Percentiles rank a stretch among this genome's conserved stretches.
These are phyloP conservation scores for Oryza meyeriana DNA, from an alignment of 176 grass and related monocot species.

Conservation along the genomic window DNA sequence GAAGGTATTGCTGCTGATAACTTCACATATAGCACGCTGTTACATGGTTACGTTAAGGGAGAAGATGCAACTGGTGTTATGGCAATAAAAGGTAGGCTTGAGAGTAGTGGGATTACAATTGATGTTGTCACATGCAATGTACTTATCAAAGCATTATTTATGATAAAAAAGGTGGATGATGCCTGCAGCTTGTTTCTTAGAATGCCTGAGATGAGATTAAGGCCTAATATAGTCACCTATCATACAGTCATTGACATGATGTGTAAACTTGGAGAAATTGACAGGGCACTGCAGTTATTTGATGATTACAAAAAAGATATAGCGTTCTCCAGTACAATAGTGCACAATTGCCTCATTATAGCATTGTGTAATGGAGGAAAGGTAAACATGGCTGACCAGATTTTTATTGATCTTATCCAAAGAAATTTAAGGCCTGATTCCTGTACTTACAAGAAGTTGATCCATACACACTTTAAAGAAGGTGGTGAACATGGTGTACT, in stretches of 20 bases:
- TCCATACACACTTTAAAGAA: slow-evolving; percentile 59
- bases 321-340: slow-evolving; percentile 36
- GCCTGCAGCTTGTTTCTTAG: slow-evolving; percentile 66
- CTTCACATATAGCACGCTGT: slow-evolving; percentile 77
- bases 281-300: slow-evolving; percentile 64
- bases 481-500: slow-evolving; percentile 50
- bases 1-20: slow-evolving; percentile 66
- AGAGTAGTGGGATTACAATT: slow-evolving; percentile 46
- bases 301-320: slow-evolving; percentile 48
- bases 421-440: slow-evolving; percentile 44
- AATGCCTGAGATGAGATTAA: slow-evolving; percentile 66
- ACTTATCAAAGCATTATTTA: slow-evolving; percentile 76
- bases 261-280: slow-evolving; percentile 60
- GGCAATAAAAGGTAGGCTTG: slow-evolving; percentile 52
- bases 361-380: slow-evolving; percentile 57
- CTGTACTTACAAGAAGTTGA: slow-evolving; percentile 50
- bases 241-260: slow-evolving; percentile 57
- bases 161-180: slow-evolving; percentile 65
- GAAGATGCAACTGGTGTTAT: slow-evolving; percentile 43
- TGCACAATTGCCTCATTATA: slow-evolving; percentile 51
- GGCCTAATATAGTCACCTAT: slow-evolving; percentile 68
- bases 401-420: slow-evolving; percentile 61
- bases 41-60: slow-evolving; percentile 71
- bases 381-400: slow-evolving; percentile 43
- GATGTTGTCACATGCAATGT: slow-evolving; percentile 79